Conservation (phyloP, 1,284 basidiomycete genomes). For the Cryptococcus amylolentus region DNA sequence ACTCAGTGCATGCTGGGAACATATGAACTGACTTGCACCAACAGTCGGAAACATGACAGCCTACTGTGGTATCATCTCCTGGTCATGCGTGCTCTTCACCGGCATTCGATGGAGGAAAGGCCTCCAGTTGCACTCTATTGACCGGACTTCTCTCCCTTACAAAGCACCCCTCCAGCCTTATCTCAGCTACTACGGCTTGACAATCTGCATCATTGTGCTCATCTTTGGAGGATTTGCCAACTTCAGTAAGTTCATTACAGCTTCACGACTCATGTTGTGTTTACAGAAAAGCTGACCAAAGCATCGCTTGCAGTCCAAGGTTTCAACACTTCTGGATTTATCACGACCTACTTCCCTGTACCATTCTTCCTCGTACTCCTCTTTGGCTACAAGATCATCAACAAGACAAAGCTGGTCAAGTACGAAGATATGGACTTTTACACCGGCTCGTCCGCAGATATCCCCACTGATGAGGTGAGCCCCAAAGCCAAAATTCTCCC, state of each 20-base stretch:
- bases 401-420: not conserved
- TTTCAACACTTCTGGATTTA: slow-evolving; percentile 58
- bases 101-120: slow-evolving; percentile 47
- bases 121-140: slow-evolving; percentile 61
- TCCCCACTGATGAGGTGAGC: no score
- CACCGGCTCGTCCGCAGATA: not conserved
- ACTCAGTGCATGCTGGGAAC: not conserved
- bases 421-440: slow-evolving; percentile 1
- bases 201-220: slow-evolving; percentile 59
- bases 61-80: slow-evolving; percentile 2
- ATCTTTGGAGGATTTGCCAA: slow-evolving; percentile 68
- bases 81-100: not conserved
- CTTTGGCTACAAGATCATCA: slow-evolving; percentile 51
- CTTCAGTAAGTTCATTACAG: slow-evolving; percentile 41
- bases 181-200: slow-evolving; percentile 55
- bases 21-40: not conserved
- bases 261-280: not conserved
- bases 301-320: slow-evolving; percentile 24
- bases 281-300: not conserved
- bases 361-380: slow-evolving; percentile 58
- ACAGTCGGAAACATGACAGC: slow-evolving; percentile 4
- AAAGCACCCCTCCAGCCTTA: slow-evolving; percentile 52
- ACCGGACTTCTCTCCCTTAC: slow-evolving; percentile 63
- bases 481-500: no score
- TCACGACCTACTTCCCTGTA: slow-evolving; percentile 53